Evolutionary conservation across 2,329 filamentous ascomycete species (phyloP), one percentile per base, ranked within the genome.

Genomic region (Ophiostoma triangulosporum): DNA sequence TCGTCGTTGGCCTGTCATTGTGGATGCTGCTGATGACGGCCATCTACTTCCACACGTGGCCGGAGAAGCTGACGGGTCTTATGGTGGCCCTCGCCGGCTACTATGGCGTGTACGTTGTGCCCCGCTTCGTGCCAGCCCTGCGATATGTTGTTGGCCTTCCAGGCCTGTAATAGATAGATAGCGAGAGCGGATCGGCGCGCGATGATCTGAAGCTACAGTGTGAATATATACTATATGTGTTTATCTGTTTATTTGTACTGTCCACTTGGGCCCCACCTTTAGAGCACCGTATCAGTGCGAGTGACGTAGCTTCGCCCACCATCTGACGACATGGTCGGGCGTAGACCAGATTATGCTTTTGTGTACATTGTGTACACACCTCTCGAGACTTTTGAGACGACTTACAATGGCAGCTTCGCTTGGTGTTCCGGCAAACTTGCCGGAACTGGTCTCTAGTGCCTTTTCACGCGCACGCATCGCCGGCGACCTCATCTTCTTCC

Each of bases 21-120:
- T 97, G 93, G 88, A 98, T 98, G 93, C 69, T 98, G 65, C 74
- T 97, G 57, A 98, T 98, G 93, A 98, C 93, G 38, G 90, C 90
- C 3, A 90, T 94, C 36, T 98, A 91, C 74, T 98, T 98, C 64
- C 93, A 98, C 68, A 98, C 93, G 0, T 97, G 91, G 90, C 83
- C 94, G 62, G 93, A 98, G 72, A 98, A 97, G 76, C 61, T 79
- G 62, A 79, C 76, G 40, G 77, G 77, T 20, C 70, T 80, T 20
- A 55, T 76, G 20, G 70, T 75, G 6, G 74, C 76, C 1, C 52
- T 69, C 2, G 45, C 65, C 4, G 74, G 69, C 0, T 67, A 77
- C 35, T 80, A 77, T 52, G 56, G 61, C 20, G 68, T 77, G 7
- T 80, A 80, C 56, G 65, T 76, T 32, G 64, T 79, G 12, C 76